Evolutionary conservation across 208 protist species (phyloP), one percentile per base, ranked within the genome.

Genomic region (Trypanosoma caninum): DNA sequence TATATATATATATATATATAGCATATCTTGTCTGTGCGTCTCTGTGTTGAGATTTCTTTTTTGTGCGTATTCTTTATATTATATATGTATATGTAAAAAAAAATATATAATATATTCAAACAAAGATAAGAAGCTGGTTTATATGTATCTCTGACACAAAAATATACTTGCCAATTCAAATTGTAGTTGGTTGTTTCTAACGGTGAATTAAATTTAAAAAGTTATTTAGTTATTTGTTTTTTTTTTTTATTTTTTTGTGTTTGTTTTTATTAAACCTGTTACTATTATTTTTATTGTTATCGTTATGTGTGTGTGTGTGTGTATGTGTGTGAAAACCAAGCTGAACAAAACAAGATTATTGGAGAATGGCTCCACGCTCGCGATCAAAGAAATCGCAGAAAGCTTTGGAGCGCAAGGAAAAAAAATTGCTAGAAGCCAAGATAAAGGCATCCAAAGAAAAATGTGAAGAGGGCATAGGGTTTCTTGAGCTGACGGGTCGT

Each of bases 391-490:
- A 78, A 34, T 62, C 25, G 25, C 67, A 30, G 51, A 81, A 74
- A 48, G 68, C 76, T 22, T 77, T 88, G 30, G 82, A 84, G 44
- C 69, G 76, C 27, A 93, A 91, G 57, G 80, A 91, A 48, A 75
- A 71, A 38, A 88, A 91, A 66, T 55, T 86, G 3, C 69, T 93
- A 11, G 88, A 97, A 52, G 79, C 84, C 14, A 58, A 46, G 11
- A 93, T 93, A 18, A 87, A 80, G 47, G 72, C 82, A 16, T 87
- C 76, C 10, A 27, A 83, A 28, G 79, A 85, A 35, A 93, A 91
- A 69, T 88, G 79, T 59, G 75, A 77, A 30, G 88, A 94, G 55
- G 91, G 81, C 4, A 73, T 51, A 20, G 63, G 48, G 2, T 89
- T 86, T 60, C 72, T 96, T 27, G 74, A 96, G 50, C 76, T 84